Evolutionary conservation across 495 filamentous ascomycete genomes (phyloP), one percentile per base, ranked within the genome.

Genomic region (Aspergillus affinis): DNA sequence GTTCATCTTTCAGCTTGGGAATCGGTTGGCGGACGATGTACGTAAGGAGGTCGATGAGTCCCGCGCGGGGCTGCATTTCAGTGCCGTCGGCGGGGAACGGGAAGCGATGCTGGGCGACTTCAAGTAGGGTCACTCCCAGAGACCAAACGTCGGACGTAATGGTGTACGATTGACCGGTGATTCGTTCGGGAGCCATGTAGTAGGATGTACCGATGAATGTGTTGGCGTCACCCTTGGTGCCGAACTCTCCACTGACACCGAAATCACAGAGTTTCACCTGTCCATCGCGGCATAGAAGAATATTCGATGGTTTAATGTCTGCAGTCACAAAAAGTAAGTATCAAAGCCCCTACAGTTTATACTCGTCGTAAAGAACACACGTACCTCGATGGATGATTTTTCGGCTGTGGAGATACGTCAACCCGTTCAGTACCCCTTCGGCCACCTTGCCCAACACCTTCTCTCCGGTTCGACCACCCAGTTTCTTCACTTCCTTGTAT

Each of bases 121-220:
- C 94, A 45, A 98, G 86, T 49, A 98, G 78, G 3, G 95, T 97
- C 58, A 98, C 94, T 61, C 94, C 94, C 12, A 96, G 85, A 15
- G 91, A 96, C 94, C 94, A 98, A 55, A 98, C 94, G 67, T 98
- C 94, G 3, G 91, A 96, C 2, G 93, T 98, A 75, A 98, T 98
- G 55, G 95, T 98, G 73, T 98, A 98, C 17, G 88, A 90, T 77
- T 97, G 90, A 52, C 94, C 94, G 2, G 93, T 97, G 73, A 98
- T 98, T 49, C 94, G 88, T 72, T 98, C 94, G 0, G 94, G 94
- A 5, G 94, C 95, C 94, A 98, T 98, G 78, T 98, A 98, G 74
- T 98, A 98, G 19, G 91, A 95, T 36, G 94, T 98, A 23, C 94
- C 94, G 70, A 98, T 98, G 69, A 98, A 98, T 5, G 94, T 98